Conservation (phyloP, 768 basidiomycete genomes). For the Kwoniella sp. region DNA sequence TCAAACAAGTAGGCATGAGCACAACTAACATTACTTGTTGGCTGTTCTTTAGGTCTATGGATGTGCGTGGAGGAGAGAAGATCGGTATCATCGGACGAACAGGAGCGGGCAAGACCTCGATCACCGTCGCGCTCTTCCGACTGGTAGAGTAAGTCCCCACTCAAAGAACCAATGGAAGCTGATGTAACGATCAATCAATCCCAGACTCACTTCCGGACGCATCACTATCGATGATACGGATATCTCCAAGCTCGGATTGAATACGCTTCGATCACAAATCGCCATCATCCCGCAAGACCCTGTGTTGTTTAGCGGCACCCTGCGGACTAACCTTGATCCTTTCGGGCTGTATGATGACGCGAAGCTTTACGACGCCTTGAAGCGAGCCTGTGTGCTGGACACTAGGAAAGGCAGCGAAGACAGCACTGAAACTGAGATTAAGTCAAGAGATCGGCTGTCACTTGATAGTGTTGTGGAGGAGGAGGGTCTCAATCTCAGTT, state of each 20-base stretch:
- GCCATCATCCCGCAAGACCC: constrained; percentile 54
- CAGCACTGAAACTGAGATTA: neutral
- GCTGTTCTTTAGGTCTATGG: constrained; percentile 60
- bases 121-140: constrained; percentile 83
- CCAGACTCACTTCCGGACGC: constrained; percentile 64
- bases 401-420: constrained; percentile 1
- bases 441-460: constrained; percentile 61
- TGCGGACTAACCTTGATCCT: constrained; percentile 85
- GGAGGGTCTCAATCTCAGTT: constrained; percentile 72
- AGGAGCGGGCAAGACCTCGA: constrained; percentile 83
- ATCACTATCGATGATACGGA: constrained; percentile 80
- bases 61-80: constrained; percentile 75
- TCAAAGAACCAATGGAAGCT: constrained; percentile 6
- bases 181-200: neutral
- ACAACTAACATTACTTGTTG: neutral
- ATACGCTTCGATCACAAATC: constrained; percentile 57
- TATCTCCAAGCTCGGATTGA: constrained; percentile 74
- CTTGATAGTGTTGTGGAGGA: constrained; percentile 81
- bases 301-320: constrained; percentile 49
- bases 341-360: constrained; percentile 79
- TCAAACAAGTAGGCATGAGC: no score
- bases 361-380: constrained; percentile 78
- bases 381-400: constrained; percentile 64
- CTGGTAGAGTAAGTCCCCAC: constrained; percentile 38
- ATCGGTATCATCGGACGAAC: constrained; percentile 88